Evolutionary conservation across 352 stramenopile species (phyloP), one percentile per base, ranked within the genome.

Genomic region (Phytophthora multivora): DNA sequence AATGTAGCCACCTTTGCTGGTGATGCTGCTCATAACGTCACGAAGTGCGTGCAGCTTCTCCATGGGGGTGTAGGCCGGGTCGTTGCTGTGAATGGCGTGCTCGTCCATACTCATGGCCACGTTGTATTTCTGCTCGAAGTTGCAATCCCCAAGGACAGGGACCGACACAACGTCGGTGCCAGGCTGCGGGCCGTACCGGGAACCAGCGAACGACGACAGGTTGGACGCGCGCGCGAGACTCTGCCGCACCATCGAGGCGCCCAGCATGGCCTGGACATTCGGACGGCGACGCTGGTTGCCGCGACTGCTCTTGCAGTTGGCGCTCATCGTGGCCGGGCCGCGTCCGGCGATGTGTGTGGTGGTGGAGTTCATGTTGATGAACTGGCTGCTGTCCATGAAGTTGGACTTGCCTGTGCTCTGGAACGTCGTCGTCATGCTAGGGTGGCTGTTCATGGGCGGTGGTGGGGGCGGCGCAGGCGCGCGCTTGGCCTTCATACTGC

Each of bases 11-110:
- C 75, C 61, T 53, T 79, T 80, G 59, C 78, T 77, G n/a, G 77
- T 68, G 54, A 95, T 89, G 48, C 61, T 74, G 26, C 55, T 80
- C 71, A 95, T 89, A n/a, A 88, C 71, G n/a, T 93, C 82, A 4
- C 83, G 84, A 26, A 93, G 68, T 48, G 78, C 78, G 23, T 89
- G 73, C 19, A 91, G 66, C 53, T 89, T 86, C 19, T 73, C 66
- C 62, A 91, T 79, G 1, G 82, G 73, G 9, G 63, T 84, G 48
- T 75, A 74, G 23, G 40, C 43, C 13, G 56, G 26, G 23, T 85
- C 45, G 16, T 53, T 70, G 5, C 2, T 21, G 52, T 66, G 6
- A 15, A 61, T 57, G 10, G 28, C 40, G 5, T 71, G 38, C 9
- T 80, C 69, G 42, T 86, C 69, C 73, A 90, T 83, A 33, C 73